Base-by-base conservation (phyloP, 306 rosid genomes). In the Medicago ruthenica region DNA sequence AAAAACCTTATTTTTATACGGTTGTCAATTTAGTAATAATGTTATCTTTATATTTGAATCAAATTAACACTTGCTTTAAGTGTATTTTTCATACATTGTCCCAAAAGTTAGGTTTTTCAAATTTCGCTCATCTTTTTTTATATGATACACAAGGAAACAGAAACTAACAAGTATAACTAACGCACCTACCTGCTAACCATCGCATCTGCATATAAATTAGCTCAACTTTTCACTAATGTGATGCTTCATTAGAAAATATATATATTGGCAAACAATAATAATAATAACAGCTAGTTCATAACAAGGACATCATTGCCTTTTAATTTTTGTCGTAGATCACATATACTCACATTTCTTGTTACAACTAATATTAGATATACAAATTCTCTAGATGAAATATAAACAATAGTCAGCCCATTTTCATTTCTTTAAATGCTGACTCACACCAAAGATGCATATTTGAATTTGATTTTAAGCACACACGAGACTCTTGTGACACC, bases 391-490 rank as follows among this genome's bases (percentile, higher is more conserved):
- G 8, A 24, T 42, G 22, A 10, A 53, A 71, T 37, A 39, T 39
- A 14, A 51, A 34, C 7, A 34, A 34, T 34, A 34, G 37, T 9
- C 31, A 16, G 7, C 16, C 5, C 9, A 20, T 21, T n/a, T 55
- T 44, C 51, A 67, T 55, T 76, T 41, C 40, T 69, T 47, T 36
- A 45, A 31, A 50, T 12, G 27, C 70, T 0, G 16, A n/a, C 42
- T 18, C 54, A 77, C 69, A 16, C 3, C 39, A 31, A 77, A 68
- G 16, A 68, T 40, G 48, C 39, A 27, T 27, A 1, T 21, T 24
- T 20, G 34, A 55, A 55, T 21, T 9, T 68, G 36, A 51, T 20
- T 61, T 60, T 75, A 39, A n/a, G 54, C 44, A 16, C 16, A 9
- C 36, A 41, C 16, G 7, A 65, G 51, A 65, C 9, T 37, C 48